Evolutionary conservation across 768 basidiomycete genomes (phyloP), one percentile per base, ranked within the genome.

Genomic region (Sistotremastrum suecicum): DNA sequence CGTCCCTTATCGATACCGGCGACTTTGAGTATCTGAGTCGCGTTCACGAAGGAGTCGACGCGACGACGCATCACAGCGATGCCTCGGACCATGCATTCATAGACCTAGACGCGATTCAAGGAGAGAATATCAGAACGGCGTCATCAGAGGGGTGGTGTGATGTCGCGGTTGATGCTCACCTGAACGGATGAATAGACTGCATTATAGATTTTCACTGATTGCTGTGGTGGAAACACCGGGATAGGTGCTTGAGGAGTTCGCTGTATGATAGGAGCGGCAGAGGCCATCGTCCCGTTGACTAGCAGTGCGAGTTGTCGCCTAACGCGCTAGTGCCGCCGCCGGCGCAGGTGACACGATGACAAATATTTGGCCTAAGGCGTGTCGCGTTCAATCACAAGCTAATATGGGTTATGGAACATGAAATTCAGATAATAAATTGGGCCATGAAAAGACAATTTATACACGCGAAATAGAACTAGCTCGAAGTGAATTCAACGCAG

Each of bases 21-120:
- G 36, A 99, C 94, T 65, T 99, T 99, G 54, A 99, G 78, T 50
- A 99, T 97, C 63, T 99, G 95, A 2, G 95, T 98, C 54, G 95
- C 95, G 69, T 99, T 99, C 52, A 99, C 86, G 61, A 75, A 98
- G 56, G 88, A 90, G 64, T 98, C 95, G 44, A 78, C 78, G 56
- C 91, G 79, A 58, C 95, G 72, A 44, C 94, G 80, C 95, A 99
- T 99, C 54, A 99, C 94, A 1, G 94, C 94, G 58, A 97, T 97
- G 36, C 92, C 92, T 56, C 94, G 76, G 53, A 95, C 83, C 89
- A 97, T 95, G 58, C 90, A 94, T 65, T 98, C 92, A 63, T 90
- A 94, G 28, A 98, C 92, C 79, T 94, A 61, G 11, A 49, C 43
- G 45, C 48, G 30, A 44, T 45, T 48, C 45, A 11, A 29, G 20